Percentiles rank a stretch among this genome's conserved stretches.
phyloP scores from a whole-genome alignment of 2,329 filamentous ascomycete genomes.

The Alternaria postmessia region DNA sequence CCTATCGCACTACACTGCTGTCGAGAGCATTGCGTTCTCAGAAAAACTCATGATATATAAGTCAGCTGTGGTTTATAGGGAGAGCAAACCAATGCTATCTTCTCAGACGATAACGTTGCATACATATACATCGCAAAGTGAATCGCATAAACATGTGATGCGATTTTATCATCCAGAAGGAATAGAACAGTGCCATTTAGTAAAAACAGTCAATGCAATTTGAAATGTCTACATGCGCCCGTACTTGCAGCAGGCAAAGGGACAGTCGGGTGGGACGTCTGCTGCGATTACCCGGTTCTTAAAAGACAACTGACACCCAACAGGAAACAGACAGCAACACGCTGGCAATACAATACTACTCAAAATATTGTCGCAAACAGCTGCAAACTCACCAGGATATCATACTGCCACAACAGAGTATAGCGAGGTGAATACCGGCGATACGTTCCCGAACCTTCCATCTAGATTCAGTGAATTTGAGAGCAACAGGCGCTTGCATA shows the following conservation, averaged over 20 bases:
- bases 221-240: neutral
- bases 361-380: neutral
- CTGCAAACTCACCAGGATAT: neutral
- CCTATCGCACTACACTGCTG: neutral
- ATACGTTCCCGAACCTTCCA: neutral
- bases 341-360: neutral
- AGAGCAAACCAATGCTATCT: neutral
- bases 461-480: neutral
- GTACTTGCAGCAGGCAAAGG: neutral
- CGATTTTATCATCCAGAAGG: neutral
- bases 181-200: neutral
- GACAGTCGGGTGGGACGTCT: neutral
- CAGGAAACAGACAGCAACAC: neutral
- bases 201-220: neutral
- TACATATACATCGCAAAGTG: neutral
- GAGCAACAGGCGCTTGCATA: conserved; percentile 1
- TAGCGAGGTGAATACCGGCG: neutral
- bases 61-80: neutral
- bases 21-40: neutral
- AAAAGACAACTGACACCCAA: neutral
- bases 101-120: neutral
- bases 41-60: neutral
- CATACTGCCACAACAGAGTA: neutral
- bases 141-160: neutral
- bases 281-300: neutral